Percentiles rank a stretch among this genome's conserved stretches.
Conservation (phyloP, 495 filamentous ascomycete species). For the Cladorrhinum samala region DNA sequence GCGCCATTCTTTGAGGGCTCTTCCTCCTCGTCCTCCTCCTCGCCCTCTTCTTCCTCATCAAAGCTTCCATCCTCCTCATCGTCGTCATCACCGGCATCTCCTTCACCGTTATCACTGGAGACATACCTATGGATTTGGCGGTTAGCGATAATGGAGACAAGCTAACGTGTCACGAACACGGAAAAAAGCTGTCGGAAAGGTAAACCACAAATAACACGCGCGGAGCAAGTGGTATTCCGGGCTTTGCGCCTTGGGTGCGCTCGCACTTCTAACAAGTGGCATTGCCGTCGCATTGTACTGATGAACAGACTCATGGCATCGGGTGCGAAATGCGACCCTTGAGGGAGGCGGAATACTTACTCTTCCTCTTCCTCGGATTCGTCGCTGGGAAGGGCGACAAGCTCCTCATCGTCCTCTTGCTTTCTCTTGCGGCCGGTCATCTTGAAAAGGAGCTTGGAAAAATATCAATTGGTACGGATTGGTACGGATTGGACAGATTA, state of each 20-base stretch:
- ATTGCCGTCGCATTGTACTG: constrained; percentile 20
- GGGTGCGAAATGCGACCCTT: constrained; percentile 8
- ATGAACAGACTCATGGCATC: constrained; percentile 7
- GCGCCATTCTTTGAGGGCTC: constrained; percentile 23
- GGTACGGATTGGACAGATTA: constrained; percentile 10
- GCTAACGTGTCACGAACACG: background rate
- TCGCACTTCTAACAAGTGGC: background rate
- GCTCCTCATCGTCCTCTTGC: constrained; percentile 48
- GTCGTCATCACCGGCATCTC: constrained; percentile 22
- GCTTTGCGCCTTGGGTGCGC: constrained; percentile 24
- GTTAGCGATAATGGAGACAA: constrained; percentile 5
- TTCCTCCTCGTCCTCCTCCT: constrained; percentile 29
- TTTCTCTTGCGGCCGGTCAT: constrained; percentile 46
- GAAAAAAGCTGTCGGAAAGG: background rate
- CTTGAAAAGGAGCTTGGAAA: constrained; percentile 14
- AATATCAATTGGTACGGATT: constrained; percentile 19
- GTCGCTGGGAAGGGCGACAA: constrained; percentile 45
- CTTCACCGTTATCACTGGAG: constrained; percentile 34
- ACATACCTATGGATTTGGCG: constrained; percentile 25
- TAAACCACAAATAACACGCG: background rate
- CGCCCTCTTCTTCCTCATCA: constrained; percentile 33
- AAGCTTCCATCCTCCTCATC: constrained; percentile 33
- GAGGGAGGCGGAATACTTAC: constrained; percentile 28
- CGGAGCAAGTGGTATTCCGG: background rate
- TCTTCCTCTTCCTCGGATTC: constrained; percentile 47